Percentiles rank a stretch among this genome's conserved stretches.
Evolutionary conservation across 2,329 filamentous ascomycete genomes (phyloP).

Genomic region (Pestalotiopsis fici): DNA sequence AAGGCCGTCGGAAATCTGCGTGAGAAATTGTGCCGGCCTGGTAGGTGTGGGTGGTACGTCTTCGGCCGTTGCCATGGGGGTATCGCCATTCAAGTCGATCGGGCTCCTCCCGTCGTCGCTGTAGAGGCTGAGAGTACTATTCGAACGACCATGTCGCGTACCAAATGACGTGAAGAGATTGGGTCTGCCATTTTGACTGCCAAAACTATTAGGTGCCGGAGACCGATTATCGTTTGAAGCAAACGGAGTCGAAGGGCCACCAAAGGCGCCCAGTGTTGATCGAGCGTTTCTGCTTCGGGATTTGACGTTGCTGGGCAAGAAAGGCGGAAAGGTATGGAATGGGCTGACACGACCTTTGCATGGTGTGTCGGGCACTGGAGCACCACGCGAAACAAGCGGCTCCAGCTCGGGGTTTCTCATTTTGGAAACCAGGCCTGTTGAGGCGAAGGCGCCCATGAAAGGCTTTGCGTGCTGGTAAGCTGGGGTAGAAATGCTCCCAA

Average conservation of each 20-base stretch:
- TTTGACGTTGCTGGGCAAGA: constrained; percentile 61
- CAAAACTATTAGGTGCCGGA: constrained; percentile 44
- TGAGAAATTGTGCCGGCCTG: constrained; percentile 58
- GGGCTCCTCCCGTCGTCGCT: constrained; percentile 67
- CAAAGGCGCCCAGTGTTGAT: constrained; percentile 71
- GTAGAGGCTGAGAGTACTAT: constrained; percentile 80
- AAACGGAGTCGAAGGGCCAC: constrained; percentile 80
- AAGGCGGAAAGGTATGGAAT: constrained; percentile 66
- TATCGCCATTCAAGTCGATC: constrained; percentile 44
- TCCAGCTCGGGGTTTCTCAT: constrained; percentile 78
- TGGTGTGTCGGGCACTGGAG: constrained; percentile 85
- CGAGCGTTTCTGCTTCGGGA: constrained; percentile 50
- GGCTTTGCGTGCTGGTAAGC: constrained; percentile 78
- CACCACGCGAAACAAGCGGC: constrained; percentile 49
- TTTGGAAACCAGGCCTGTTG: constrained; percentile 92
- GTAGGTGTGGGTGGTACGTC: constrained; percentile 95
- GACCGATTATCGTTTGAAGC: constrained; percentile 54
- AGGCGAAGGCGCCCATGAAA: constrained; percentile 84
- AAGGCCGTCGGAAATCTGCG: constrained; percentile 33
- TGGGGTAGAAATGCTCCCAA: constrained; percentile 66
- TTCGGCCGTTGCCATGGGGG: constrained; percentile 47
- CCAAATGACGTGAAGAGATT: constrained; percentile 66
- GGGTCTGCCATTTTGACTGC: constrained; percentile 60
- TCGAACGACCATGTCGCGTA: constrained; percentile 47
- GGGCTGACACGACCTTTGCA: constrained; percentile 82